A percentile compares a stretch with the other conserved stretches of the same genome.
Evolutionary conservation across 371 early-diverging fungal genomes (phyloP).

Genomic region (Synchytrium microbalum): DNA sequence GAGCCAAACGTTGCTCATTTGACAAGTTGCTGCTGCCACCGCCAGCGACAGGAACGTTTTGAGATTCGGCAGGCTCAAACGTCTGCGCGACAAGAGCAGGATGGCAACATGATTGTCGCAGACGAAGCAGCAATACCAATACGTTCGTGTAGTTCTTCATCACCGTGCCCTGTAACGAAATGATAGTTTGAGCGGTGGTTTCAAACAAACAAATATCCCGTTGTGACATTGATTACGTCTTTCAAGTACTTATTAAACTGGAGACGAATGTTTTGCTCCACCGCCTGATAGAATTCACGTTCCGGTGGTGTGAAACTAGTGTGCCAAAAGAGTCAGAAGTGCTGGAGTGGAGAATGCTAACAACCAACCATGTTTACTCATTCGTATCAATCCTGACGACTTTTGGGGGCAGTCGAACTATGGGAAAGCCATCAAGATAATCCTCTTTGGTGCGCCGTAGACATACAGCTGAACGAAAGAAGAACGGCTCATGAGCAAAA

Average conservation of each 20-base stretch:
- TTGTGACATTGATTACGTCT: not conserved
- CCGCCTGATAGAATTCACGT: conserved; percentile 47
- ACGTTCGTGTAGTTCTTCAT: conserved; percentile 35
- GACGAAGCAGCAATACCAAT: conserved; percentile 28
- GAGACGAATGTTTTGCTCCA: conserved; percentile 36
- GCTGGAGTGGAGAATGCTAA: too few species aligned
- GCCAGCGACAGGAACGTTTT: too few species aligned
- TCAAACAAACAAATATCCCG: not conserved
- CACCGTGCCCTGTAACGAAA: too few species aligned
- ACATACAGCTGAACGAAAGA: conserved; percentile 46
- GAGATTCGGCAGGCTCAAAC: not conserved
- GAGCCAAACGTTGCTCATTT: too few species aligned
- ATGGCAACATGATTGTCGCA: conserved; percentile 24
- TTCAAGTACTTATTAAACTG: not conserved
- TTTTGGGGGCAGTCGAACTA: conserved; percentile 50
- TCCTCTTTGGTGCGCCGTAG: conserved; percentile 63
- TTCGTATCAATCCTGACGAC: conserved; percentile 44
- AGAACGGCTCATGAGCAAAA: not conserved
- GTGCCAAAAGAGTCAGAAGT: too few species aligned
- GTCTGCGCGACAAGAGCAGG: not conserved
- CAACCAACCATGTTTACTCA: too few species aligned
- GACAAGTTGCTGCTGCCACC: too few species aligned
- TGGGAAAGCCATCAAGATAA: conserved; percentile 53
- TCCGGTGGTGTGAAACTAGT: conserved; percentile 54
- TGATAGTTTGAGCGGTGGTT: too few species aligned